phyloP scores from a whole-genome alignment of 2,329 filamentous ascomycete genomes.

The Cladosporium sp. region DNA sequence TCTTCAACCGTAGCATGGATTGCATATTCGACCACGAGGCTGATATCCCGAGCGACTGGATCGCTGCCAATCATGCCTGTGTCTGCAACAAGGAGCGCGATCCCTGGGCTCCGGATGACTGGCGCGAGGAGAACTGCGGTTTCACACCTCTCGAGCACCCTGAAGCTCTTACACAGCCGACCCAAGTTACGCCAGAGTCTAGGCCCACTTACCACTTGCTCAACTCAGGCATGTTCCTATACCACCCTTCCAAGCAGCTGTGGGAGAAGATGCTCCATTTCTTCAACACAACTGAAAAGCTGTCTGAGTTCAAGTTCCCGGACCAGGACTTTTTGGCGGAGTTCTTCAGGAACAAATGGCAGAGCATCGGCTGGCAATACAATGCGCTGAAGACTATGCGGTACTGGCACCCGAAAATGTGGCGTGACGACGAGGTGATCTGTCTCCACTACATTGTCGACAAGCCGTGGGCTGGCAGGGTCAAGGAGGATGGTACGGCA shows the following conservation, averaged over 20 bases:
- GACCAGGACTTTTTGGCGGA: constrained; percentile 56
- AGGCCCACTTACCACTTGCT: constrained; percentile 47
- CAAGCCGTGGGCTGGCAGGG: constrained; percentile 54
- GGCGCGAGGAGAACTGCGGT: constrained; percentile 51
- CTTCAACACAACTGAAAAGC: constrained; percentile 42
- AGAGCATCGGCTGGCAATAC: constrained; percentile 49
- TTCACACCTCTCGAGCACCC: constrained; percentile 46
- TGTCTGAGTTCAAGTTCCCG: constrained; percentile 52
- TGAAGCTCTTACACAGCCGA: constrained; percentile 36
- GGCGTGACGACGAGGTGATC: constrained; percentile 51
- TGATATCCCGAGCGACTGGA: constrained; percentile 43
- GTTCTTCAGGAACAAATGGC: constrained; percentile 50
- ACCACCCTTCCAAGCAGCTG: constrained; percentile 44
- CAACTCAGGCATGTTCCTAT: constrained; percentile 55
- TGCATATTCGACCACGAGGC: constrained; percentile 43
- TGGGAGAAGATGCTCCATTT: constrained; percentile 43
- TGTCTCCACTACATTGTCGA: constrained; percentile 57
- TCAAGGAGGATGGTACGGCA: constrained; percentile 44
- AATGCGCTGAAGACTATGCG: constrained; percentile 57
- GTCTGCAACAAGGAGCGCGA: constrained; percentile 55
- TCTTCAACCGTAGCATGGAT: constrained; percentile 45
- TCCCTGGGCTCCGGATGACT: constrained; percentile 52
- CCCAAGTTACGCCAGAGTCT: constrained; percentile 34
- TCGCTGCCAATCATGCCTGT: constrained; percentile 53
- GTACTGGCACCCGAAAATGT: constrained; percentile 54